Evolutionary conservation across 2,329 filamentous ascomycete genomes (phyloP).

Genomic region (Byssoonygena ceratinophila): DNA sequence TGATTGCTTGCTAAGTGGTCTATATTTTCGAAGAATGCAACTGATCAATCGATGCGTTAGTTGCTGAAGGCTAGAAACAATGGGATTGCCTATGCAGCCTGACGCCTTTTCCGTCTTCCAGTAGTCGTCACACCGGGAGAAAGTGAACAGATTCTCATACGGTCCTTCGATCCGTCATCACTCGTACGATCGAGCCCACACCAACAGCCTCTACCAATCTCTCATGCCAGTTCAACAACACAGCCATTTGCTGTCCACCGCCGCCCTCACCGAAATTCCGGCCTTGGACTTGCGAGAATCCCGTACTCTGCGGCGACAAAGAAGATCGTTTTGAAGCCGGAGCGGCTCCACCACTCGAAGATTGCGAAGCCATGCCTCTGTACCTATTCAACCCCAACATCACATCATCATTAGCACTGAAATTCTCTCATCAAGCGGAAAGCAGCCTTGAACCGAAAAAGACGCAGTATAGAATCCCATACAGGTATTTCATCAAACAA

Average conservation of each 20-base stretch:
- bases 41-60: too few relatives aligned
- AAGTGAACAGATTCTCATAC: conserved; percentile 45
- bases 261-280: conserved; percentile 52
- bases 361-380: conserved; percentile 65
- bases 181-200: conserved; percentile 80
- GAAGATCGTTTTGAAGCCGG: conserved; percentile 40
- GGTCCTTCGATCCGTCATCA: conserved; percentile 92
- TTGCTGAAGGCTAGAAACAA: not conserved
- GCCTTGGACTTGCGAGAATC: conserved; percentile 69
- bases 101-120: not conserved
- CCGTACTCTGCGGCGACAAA: conserved; percentile 65
- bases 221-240: conserved; percentile 95
- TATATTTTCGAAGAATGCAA: not conserved
- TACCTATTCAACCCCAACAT: conserved; percentile 47
- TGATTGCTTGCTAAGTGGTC: not conserved
- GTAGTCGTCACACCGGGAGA: not conserved
- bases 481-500: conserved; percentile 97
- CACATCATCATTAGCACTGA: not conserved
- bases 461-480: conserved; percentile 30
- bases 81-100: not conserved
- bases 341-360: conserved; percentile 33
- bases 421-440: not conserved
- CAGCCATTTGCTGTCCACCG: conserved; percentile 84
- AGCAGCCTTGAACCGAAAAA: not conserved
- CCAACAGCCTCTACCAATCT: conserved; percentile 93